Evolutionary conservation across 371 early-diverging fungal species (phyloP), one percentile per base, ranked within the genome.

Genomic region (Mucor piriformis): DNA sequence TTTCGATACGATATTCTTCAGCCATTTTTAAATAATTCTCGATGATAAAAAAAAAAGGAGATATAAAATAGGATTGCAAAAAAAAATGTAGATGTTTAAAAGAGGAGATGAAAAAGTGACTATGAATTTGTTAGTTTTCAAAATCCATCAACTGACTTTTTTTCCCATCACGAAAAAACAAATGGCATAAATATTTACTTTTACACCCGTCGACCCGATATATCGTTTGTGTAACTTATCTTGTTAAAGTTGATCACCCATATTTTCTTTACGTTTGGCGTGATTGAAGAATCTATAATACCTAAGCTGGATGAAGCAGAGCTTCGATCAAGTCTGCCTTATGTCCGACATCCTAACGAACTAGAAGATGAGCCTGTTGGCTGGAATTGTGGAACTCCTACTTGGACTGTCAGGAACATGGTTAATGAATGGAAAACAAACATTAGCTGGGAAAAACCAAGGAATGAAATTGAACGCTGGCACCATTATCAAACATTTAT

Each of bases 1-100:
- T 75, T 71, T 95, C 95, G 50, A 73, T 69, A 54, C 92, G 81
- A 72, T 83, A 90, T 42, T 76, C 64, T 71, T 71, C 29, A 8
- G 29, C 29, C 29, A 29, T 29, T 6, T 6, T 29, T 29, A 29
- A 29, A n/a, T n/a, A n/a, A n/a, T n/a, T n/a, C n/a, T n/a, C n/a
- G n/a, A n/a, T n/a, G n/a, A n/a, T n/a, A n/a, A n/a, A n/a, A n/a
- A n/a, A n/a, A n/a, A n/a, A n/a, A n/a, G n/a, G n/a, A n/a, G n/a
- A n/a, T n/a, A n/a, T n/a, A n/a, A n/a, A n/a, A n/a, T n/a, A n/a
- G n/a, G n/a, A n/a, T n/a, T n/a, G n/a, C n/a, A n/a, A n/a, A n/a
- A n/a, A n/a, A n/a, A n/a, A n/a, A n/a, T n/a, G n/a, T n/a, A n/a
- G n/a, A n/a, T n/a, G n/a, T n/a, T n/a, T n/a, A n/a, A n/a, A n/a